Conservation (phyloP, 2,329 filamentous ascomycete species). For the Penicillium brevicompactum region DNA sequence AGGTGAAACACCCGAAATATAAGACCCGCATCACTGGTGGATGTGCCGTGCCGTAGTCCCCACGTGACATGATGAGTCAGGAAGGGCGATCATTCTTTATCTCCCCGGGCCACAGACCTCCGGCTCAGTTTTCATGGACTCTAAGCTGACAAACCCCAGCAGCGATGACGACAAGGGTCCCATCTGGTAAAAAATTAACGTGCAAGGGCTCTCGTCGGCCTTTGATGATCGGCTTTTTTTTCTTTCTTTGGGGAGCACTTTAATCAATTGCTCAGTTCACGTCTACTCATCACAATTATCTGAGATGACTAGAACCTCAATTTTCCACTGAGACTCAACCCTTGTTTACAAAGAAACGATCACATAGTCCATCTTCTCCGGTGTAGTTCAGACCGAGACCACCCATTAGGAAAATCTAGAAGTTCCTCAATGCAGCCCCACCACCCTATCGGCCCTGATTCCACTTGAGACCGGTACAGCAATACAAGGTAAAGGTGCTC, state of each 20-base stretch:
- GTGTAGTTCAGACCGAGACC: conserved; percentile 32
- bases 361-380: conserved; percentile 11
- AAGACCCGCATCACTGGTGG: no score
- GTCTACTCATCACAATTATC: no score
- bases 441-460: conserved; percentile 29
- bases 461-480: background rate
- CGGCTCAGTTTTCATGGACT: conserved; percentile 22
- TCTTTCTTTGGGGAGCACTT: background rate
- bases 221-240: background rate
- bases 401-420: conserved; percentile 37
- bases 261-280: no score
- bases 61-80: background rate
- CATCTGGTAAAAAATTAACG: background rate
- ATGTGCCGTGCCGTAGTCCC: no score
- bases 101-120: conserved; percentile 36
- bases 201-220: conserved; percentile 1
- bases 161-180: conserved; percentile 22
- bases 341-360: background rate
- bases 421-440: conserved; percentile 26
- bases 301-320: no score
- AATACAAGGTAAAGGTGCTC: background rate
- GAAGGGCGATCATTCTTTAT: background rate
- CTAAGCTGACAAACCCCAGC: conserved; percentile 23
- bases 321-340: no score
- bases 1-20: no score